Base-by-base conservation (phyloP, 108 stramenopile genomes). In the Skeletonema marinoi region DNA sequence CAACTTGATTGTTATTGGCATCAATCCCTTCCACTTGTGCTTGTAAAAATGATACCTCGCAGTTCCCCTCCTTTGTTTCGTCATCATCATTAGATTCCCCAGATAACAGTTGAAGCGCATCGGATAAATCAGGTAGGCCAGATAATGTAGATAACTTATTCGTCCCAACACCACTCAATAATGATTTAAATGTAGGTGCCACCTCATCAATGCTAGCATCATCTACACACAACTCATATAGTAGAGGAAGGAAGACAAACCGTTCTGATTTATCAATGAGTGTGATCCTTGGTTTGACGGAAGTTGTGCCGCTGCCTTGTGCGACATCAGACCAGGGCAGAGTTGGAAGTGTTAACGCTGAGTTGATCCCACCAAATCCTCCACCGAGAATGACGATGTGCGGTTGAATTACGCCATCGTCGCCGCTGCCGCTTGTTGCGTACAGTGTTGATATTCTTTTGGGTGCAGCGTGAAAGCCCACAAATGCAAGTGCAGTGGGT, bases 211-310 rank as follows among this genome's bases (percentile, higher is more conserved):
- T 35, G 66, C 78, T 84, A 19, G 78, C 85, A 51, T 88, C 90
- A 36, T 88, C 92, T 51, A 90, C 78, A 46, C 91, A 90, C 36
- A 94, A 75, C 78, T 96, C 96, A 70, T 95, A 96, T 33, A 96
- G 71, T 13, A 96, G 80, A 0, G 96, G 96, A 50, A 95, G 80
- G 81, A 96, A 96, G 4, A 93, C 92, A 70, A 96, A 96, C 64
- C 88, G 73, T 65, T 93, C 92, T 3, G 89, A 87, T 68, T 86
- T 86, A 66, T 95, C 94, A 32, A 96, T 85, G 1, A 96, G 67
- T 14, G 89, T 90, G 29, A 96, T 86, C 33, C 69, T 72, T 17
- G 89, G 84, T 65, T 73, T 61, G 32, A 80, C 72, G 54, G 68
- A 39, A 5, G 44, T 3, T n/a, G 44, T 11, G 3, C 44, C 16